Evolutionary conservation across 306 rosid species (phyloP).

Genomic region (Vigna nakashimae): DNA sequence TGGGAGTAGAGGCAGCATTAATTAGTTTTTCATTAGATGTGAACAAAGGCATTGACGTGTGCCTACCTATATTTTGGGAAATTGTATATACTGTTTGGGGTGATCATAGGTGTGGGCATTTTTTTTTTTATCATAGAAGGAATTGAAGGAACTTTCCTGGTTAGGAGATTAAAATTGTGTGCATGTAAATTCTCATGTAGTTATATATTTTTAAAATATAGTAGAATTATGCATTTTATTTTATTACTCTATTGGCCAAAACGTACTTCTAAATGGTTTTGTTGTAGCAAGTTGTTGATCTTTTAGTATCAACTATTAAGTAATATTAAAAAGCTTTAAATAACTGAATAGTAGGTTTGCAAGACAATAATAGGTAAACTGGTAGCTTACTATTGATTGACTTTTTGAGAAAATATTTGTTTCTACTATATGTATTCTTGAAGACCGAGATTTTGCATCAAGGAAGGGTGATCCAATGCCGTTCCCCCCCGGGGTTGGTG

Average conservation of each 20-base stretch:
- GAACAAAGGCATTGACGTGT: not conserved
- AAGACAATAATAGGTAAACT: slow-evolving; percentile 40
- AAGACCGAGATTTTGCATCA: slow-evolving; percentile 81
- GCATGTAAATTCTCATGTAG: not conserved
- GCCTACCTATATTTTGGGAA: not conserved
- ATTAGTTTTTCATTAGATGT: slow-evolving; percentile 32
- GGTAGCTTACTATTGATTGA: slow-evolving; percentile 54
- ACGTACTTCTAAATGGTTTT: not conserved
- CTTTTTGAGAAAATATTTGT: slow-evolving; percentile 61
- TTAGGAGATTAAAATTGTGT: slow-evolving; percentile 25
- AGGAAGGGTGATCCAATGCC: slow-evolving; percentile 98
- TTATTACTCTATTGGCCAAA: not conserved
- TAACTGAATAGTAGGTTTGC: slow-evolving; percentile 23
- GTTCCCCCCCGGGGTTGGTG: slow-evolving; percentile 99
- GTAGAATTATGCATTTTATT: not conserved
- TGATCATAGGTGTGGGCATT: not conserved
- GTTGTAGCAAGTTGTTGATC: slow-evolving; percentile 1
- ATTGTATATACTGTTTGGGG: not conserved
- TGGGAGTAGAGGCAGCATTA: slow-evolving; percentile 35
- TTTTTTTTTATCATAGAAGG: not conserved
- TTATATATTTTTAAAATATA: not conserved
- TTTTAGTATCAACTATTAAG: slow-evolving; percentile 4
- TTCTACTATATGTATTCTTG: slow-evolving; percentile 57
- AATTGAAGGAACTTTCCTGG: slow-evolving; percentile 10
- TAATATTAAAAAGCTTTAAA: slow-evolving; percentile 20